phyloP scores from a whole-genome alignment of 768 basidiomycete genomes.

The Mycena amicta region DNA sequence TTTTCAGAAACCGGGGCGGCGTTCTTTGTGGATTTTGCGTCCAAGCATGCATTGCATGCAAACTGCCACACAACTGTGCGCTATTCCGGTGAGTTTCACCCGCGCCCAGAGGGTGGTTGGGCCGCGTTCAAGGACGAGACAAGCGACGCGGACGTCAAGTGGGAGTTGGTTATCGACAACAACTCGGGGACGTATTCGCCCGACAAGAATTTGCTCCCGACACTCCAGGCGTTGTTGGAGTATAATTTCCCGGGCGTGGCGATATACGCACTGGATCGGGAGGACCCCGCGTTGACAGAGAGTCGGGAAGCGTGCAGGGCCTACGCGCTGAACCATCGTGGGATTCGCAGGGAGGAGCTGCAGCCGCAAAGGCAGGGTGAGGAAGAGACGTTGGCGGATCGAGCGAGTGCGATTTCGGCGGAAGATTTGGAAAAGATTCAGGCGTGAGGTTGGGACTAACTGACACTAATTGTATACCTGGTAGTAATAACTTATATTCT shows the following conservation, averaged over 20 bases:
- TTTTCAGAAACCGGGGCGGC: conserved; percentile 88
- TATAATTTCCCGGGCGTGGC: conserved; percentile 71
- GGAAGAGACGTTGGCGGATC: conserved; percentile 54
- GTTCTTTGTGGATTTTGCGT: conserved; percentile 85
- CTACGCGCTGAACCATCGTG: conserved; percentile 65
- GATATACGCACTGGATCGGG: conserved; percentile 55
- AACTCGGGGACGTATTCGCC: conserved; percentile 87
- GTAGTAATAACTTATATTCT: too few relatives aligned
- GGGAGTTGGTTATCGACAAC: conserved; percentile 88
- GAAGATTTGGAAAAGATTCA: conserved; percentile 14
- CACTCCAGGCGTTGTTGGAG: conserved; percentile 63
- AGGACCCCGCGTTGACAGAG: conserved; percentile 55
- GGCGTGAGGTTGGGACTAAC: too few relatives aligned
- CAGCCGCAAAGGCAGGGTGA: conserved; percentile 57
- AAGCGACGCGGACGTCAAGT: conserved; percentile 58
- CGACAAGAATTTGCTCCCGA: conserved; percentile 60
- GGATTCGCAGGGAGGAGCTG: conserved; percentile 59
- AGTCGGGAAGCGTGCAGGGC: conserved; percentile 69
- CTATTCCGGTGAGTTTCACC: conserved; percentile 82
- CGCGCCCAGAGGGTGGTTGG: conserved; percentile 72
- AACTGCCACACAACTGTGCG: conserved; percentile 69
- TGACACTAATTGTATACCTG: too few relatives aligned
- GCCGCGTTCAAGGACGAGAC: conserved; percentile 56
- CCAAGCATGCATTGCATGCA: conserved; percentile 84
- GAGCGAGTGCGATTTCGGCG: conserved; percentile 16